Percentiles rank a stretch among this genome's conserved stretches.
phyloP scores from a whole-genome alignment of 2,329 filamentous ascomycete species.

The Colletotrichum sp. region DNA sequence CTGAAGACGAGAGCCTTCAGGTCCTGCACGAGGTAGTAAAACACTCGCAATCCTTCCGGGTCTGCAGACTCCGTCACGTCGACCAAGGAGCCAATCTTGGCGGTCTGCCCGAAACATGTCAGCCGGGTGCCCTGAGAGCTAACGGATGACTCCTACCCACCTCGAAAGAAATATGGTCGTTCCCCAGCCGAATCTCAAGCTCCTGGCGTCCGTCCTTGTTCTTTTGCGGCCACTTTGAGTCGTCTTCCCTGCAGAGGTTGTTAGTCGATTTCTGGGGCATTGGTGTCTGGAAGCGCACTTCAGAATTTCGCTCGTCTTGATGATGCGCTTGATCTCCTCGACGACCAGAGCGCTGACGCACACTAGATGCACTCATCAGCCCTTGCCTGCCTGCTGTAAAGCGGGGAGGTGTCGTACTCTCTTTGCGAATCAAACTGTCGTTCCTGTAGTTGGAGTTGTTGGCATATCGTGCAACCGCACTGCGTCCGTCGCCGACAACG shows the following conservation, averaged over 20 bases:
- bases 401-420: constrained; percentile 69
- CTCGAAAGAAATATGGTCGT: constrained; percentile 98
- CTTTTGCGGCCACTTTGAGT: constrained; percentile 98
- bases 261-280: constrained; percentile 21
- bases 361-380: constrained; percentile 62
- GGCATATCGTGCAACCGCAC: constrained; percentile 92
- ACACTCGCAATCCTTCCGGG: constrained; percentile 93
- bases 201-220: constrained; percentile 99
- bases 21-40: constrained; percentile 98
- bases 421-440: constrained; percentile 98
- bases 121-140: constrained; percentile 1
- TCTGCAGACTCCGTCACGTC: constrained; percentile 97
- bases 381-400: no score
- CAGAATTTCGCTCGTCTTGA: constrained; percentile 96
- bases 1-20: constrained; percentile 97
- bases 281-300: constrained; percentile 66
- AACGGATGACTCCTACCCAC: constrained; percentile 48
- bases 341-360: constrained; percentile 91
- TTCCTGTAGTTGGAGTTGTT: constrained; percentile 99
- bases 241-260: constrained; percentile 76
- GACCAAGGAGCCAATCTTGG: constrained; percentile 95
- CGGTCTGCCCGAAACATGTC: constrained; percentile 67
- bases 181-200: constrained; percentile 90
- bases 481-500: constrained; percentile 88
- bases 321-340: constrained; percentile 94